Evolutionary conservation across 2,329 filamentous ascomycete genomes (phyloP).

Genomic region (Talaromyces sp.): DNA sequence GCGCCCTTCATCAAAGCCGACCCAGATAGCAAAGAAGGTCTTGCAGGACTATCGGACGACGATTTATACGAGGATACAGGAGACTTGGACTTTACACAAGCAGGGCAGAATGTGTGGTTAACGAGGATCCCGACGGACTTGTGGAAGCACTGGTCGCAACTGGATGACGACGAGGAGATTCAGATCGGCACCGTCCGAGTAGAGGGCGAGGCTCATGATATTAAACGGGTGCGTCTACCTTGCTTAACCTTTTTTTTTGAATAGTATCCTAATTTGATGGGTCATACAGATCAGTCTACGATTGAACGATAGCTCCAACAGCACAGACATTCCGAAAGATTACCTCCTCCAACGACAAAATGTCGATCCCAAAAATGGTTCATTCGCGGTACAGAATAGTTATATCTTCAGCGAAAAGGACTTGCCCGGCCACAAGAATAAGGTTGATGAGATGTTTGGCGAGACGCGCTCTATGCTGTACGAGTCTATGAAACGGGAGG

Average conservation of each 20-base stretch:
- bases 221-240: conserved; percentile 42
- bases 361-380: conserved; percentile 41
- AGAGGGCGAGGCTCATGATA: conserved; percentile 53
- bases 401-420: conserved; percentile 94
- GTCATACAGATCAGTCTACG: conserved; percentile 60
- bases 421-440: conserved; percentile 66
- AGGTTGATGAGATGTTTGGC: conserved; percentile 41
- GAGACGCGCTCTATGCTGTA: conserved; percentile 46
- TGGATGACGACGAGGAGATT: conserved; percentile 78
- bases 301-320: conserved; percentile 63
- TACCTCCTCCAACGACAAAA: conserved; percentile 74
- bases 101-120: conserved; percentile 58
- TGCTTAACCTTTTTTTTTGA: conserved; percentile 17
- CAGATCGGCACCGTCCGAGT: conserved; percentile 70
- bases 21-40: conserved; percentile 38
- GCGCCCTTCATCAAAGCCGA: conserved; percentile 40
- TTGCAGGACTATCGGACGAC: conserved; percentile 52
- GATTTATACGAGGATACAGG: conserved; percentile 67
- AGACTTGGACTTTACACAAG: conserved; percentile 57
- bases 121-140: conserved; percentile 74
- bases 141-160: conserved; percentile 71
- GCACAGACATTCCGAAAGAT: conserved; percentile 76
- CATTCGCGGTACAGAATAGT: conserved; percentile 66
- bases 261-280: background rate
- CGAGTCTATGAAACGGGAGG: conserved; percentile 45